A percentile compares a stretch with the other conserved stretches of the same genome.
Conservation (phyloP, 2,329 filamentous ascomycete species). For the Epichloe sylvatica region DNA sequence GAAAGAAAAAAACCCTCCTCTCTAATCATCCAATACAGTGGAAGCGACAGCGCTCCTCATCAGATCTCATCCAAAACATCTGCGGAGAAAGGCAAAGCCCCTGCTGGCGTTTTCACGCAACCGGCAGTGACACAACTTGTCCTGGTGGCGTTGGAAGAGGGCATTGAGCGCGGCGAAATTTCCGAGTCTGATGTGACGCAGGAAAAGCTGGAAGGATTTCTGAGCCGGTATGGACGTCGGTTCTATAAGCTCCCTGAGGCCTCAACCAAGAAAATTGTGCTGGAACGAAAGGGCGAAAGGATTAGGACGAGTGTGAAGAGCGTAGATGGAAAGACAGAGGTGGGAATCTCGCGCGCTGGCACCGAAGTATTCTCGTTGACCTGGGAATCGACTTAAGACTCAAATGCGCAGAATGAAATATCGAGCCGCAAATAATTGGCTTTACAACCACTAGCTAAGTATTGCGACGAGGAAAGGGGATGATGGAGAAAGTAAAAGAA, state of each 20-base stretch:
- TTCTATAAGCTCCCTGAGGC: constrained; percentile 34
- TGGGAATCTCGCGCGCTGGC: constrained; percentile 30
- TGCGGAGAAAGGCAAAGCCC: constrained; percentile 35
- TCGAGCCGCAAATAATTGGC: neutral
- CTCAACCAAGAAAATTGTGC: constrained; percentile 17
- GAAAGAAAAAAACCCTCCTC: too few species aligned
- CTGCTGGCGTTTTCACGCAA: constrained; percentile 71
- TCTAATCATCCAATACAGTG: constrained; percentile 15
- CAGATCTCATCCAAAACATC: constrained; percentile 42
- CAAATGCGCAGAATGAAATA: neutral
- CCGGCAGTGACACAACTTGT: constrained; percentile 54
- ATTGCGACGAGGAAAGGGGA: too few species aligned
- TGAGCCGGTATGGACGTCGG: constrained; percentile 35
- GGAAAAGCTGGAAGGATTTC: constrained; percentile 39
- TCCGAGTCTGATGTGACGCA: constrained; percentile 37
- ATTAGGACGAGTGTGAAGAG: constrained; percentile 26
- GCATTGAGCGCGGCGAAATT: constrained; percentile 39
- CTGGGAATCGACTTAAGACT: constrained; percentile 13
- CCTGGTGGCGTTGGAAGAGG: constrained; percentile 47
- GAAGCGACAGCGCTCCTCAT: constrained; percentile 53
- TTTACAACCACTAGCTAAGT: too few species aligned
- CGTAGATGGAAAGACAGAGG: constrained; percentile 25
- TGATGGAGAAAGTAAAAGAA: too few species aligned
- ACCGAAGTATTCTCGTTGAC: constrained; percentile 27
- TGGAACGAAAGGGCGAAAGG: constrained; percentile 28